phyloP scores from a whole-genome alignment of 805 yeast species.

The Lachancea thermotolerans region DNA sequence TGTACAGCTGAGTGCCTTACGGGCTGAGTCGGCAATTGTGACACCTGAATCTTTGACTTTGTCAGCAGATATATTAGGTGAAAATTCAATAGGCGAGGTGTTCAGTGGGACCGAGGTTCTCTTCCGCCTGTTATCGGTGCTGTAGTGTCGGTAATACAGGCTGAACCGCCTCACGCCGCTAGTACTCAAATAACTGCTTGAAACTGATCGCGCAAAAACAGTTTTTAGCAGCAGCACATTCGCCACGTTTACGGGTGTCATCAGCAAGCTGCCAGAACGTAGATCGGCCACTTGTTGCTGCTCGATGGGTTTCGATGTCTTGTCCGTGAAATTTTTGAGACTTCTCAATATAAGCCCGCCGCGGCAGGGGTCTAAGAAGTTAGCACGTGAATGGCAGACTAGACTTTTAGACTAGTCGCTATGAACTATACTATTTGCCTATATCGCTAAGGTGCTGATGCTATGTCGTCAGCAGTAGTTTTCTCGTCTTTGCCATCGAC shows the following conservation, averaged over 20 bases:
- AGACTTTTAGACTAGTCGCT: no score
- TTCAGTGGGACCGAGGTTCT: constrained; percentile 16
- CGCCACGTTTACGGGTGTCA: constrained; percentile 3
- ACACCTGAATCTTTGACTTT: constrained; percentile 6
- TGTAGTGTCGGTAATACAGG: not conserved
- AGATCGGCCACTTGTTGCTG: not conserved
- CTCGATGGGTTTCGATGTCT: not conserved
- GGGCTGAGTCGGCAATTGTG: constrained; percentile 18
- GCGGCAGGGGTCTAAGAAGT: no score
- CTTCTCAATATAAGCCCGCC: not conserved
- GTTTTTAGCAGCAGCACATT: constrained; percentile 1
- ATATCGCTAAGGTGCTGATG: not conserved
- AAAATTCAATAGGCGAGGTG: constrained; percentile 34
- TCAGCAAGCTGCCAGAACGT: not conserved
- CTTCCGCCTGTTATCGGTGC: not conserved
- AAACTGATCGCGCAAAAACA: not conserved
- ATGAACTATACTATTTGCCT: not conserved
- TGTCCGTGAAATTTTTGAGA: not conserved
- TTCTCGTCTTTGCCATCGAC: not conserved
- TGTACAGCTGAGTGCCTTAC: constrained; percentile 32
- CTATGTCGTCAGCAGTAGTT: not conserved
- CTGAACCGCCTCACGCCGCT: not conserved
- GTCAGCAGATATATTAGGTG: constrained; percentile 27
- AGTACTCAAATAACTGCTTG: not conserved
- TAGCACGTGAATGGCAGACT: no score